Evolutionary conservation across 1,284 basidiomycete species (phyloP), one percentile per base, ranked within the genome.

Genomic region (Cutaneotrichosporon arboriforme): DNA sequence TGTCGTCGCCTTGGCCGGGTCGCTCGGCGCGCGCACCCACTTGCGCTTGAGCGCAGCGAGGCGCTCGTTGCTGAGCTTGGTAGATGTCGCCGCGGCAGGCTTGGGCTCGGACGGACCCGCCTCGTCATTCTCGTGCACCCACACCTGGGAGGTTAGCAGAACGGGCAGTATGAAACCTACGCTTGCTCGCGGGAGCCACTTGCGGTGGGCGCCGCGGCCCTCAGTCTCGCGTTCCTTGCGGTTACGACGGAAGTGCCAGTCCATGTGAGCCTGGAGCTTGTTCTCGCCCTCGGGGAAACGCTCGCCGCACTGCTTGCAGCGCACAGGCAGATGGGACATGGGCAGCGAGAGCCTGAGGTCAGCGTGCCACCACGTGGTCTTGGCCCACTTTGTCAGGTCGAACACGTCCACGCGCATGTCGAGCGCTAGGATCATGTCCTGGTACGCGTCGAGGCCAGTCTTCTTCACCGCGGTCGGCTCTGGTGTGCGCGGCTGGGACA

Each of bases 171-270:
- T 14, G 2, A 9, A n/a, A 81, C 88, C 56, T 76, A 91, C 92
- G 73, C 94, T 87, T 52, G 86, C 79, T 56, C 82, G 78, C 43
- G 90, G 81, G 55, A 96, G 89, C 94, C 93, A 98, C 60, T 86
- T 85, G 17, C 96, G 82, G 66, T 87, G 89, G 65, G 93, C 87
- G 21, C 93, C 92, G 57, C 94, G 82, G 0, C 88, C 88, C 9
- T 82, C 77, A 40, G 85, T 86, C 70, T 93, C 89, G 61, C 83
- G 86, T 34, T 89, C 86, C 69, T 91, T 87, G 60, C 88, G 83
- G 69, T 97, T 98, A 66, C 96, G 88, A 63, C 86, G 82, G 77
- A 97, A 97, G 75, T 99, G 96, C 87, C 91, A 89, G 72, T 99
- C 96, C 63, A 98, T 81, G 70, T 99, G 96, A 51, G 86, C 82